phyloP scores from a whole-genome alignment of 306 rosid genomes.

The Gastrolobium bilobum region DNA sequence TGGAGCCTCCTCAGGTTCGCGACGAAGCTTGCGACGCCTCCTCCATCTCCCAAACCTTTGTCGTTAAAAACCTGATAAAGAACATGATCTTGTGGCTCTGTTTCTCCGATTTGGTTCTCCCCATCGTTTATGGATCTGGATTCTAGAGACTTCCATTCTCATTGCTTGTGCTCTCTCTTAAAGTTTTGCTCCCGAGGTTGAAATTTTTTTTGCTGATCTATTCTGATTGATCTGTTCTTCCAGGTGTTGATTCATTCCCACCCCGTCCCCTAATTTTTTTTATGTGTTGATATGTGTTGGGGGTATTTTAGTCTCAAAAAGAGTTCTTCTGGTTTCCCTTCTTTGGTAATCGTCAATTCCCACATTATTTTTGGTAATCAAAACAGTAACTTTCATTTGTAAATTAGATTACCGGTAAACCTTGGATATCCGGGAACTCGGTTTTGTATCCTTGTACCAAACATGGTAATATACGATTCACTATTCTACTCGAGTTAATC shows the following conservation, averaged over 20 bases:
- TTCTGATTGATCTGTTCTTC: conserved; percentile 40
- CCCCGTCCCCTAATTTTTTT: neutral
- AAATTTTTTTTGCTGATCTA: conserved; percentile 41
- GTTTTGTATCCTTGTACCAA: too few relatives aligned
- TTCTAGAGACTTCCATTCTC: conserved; percentile 37
- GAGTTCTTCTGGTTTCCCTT: too few relatives aligned
- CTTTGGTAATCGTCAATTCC: too few relatives aligned
- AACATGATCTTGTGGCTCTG: conserved; percentile 38
- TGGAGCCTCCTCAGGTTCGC: conserved; percentile 27
- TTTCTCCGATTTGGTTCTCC: conserved; percentile 49
- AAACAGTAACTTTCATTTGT: too few relatives aligned
- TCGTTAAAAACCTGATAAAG: conserved; percentile 1
- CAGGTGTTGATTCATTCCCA: conserved; percentile 55
- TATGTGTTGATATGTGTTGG: too few relatives aligned
- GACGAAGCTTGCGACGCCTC: conserved; percentile 6
- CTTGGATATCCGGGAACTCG: too few relatives aligned
- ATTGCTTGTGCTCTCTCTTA: neutral
- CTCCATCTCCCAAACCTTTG: conserved; percentile 17
- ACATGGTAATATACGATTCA: too few relatives aligned
- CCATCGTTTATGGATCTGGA: conserved; percentile 53
- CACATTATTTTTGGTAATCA: too few relatives aligned
- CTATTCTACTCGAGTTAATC: too few relatives aligned
- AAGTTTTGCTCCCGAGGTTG: conserved; percentile 13
- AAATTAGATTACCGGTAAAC: too few relatives aligned
- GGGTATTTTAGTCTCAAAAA: too few relatives aligned